phyloP scores from a whole-genome alignment of 345 rosid species.

The Toxicodendron radicans region DNA sequence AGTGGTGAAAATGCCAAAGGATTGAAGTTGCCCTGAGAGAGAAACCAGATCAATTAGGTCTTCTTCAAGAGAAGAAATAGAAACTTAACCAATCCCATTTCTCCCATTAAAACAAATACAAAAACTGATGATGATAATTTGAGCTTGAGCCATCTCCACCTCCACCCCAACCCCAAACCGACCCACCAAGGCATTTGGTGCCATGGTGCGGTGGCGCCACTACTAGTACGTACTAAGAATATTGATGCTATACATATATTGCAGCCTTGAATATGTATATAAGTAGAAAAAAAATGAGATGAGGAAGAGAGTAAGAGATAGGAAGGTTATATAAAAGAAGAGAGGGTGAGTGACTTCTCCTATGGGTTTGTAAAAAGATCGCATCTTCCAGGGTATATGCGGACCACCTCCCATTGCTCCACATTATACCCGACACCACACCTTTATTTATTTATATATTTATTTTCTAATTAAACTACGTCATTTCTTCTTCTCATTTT shows the following conservation, averaged over 20 bases:
- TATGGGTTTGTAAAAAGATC: conserved; percentile 9
- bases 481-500: no score
- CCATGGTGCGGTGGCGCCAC: conserved; percentile 15
- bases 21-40: conserved; percentile 40
- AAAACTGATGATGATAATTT: background rate
- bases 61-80: background rate
- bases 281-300: background rate
- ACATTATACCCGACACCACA: background rate
- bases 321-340: background rate
- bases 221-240: background rate
- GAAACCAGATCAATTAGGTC: background rate
- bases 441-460: background rate
- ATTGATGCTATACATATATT: no score
- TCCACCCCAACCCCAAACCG: background rate
- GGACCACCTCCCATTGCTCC: conserved; percentile 29
- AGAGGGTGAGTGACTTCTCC: conserved; percentile 11
- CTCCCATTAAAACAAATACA: background rate
- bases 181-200: background rate
- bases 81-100: background rate
- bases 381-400: conserved; percentile 57
- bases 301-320: background rate
- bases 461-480: background rate
- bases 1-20: conserved; percentile 37
- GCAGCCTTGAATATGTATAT: background rate
- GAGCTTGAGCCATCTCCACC: conserved; percentile 18